These are phyloP conservation scores for Somion occarium DNA, from an alignment of 1,284 basidiomycete species.

Conservation along the genomic window DNA sequence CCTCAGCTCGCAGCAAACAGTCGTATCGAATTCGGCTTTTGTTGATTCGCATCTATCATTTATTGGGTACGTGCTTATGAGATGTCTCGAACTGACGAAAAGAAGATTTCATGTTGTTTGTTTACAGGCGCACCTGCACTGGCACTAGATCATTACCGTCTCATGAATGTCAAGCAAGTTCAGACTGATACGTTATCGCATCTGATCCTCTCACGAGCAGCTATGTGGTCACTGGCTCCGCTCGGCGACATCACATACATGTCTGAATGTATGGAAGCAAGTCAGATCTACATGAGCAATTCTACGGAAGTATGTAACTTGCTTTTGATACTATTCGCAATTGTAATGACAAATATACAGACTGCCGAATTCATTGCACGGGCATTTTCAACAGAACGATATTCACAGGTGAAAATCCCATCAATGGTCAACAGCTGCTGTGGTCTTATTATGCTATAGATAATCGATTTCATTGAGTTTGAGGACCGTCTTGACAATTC, in stretches of 20 bases:
- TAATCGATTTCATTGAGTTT: conserved; percentile 77
- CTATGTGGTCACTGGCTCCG: conserved; percentile 72
- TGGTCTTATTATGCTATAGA: conserved; percentile 38
- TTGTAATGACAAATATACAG: conserved; percentile 31
- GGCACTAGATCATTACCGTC: conserved; percentile 72
- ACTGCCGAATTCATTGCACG: conserved; percentile 75
- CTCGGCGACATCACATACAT: conserved; percentile 66
- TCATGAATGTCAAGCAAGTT: conserved; percentile 74
- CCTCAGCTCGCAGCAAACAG: conserved; percentile 66
- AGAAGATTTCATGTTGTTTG: background rate
- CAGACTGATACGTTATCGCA: conserved; percentile 85
- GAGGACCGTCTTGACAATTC: conserved; percentile 77
- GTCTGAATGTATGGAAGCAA: conserved; percentile 71
- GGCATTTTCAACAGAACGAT: conserved; percentile 73
- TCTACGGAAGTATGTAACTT: conserved; percentile 56
- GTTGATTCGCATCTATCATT: conserved; percentile 72
- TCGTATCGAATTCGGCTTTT: conserved; percentile 73
- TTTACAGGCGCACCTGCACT: conserved; percentile 58
- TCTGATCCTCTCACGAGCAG: conserved; percentile 69
- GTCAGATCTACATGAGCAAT: conserved; percentile 74
- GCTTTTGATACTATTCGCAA: background rate
- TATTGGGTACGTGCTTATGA: conserved; percentile 52
- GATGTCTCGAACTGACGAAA: background rate
- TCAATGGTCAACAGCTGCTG: conserved; percentile 2
- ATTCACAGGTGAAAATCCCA: conserved; percentile 59